phyloP scores from a whole-genome alignment of 106 monocot genomes.

The Acorus gramineus region DNA sequence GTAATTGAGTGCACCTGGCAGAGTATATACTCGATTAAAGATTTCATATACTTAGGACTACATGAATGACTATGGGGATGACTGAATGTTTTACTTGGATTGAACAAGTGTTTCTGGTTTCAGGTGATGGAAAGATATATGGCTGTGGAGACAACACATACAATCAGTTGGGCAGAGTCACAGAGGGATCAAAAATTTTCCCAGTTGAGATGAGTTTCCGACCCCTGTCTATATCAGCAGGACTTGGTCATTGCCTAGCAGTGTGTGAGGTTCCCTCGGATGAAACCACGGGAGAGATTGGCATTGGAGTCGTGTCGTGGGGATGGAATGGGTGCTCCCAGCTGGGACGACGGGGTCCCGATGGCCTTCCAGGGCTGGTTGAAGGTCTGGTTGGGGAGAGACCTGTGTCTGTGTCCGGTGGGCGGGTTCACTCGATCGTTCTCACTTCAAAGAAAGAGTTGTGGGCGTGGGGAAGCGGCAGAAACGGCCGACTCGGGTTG shows the following conservation, averaged over 20 bases:
- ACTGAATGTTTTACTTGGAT: too few species aligned
- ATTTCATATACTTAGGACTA: too few species aligned
- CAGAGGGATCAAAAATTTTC: conserved; percentile 27
- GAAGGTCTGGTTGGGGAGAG: conserved; percentile 35
- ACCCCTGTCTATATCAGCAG: conserved; percentile 51
- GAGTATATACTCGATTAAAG: too few species aligned
- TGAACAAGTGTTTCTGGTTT: neutral
- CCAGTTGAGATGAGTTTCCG: conserved; percentile 26
- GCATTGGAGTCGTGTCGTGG: conserved; percentile 47
- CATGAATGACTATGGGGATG: too few species aligned
- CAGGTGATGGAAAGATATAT: conserved; percentile 52
- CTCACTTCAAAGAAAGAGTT: conserved; percentile 50
- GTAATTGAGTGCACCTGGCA: too few species aligned
- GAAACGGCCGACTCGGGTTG: conserved; percentile 71
- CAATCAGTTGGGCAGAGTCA: conserved; percentile 60
- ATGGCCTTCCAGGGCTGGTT: conserved; percentile 34
- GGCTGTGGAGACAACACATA: conserved; percentile 70
- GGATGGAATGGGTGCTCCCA: conserved; percentile 79
- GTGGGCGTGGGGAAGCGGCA: conserved; percentile 70
- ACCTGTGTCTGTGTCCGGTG: conserved; percentile 39
- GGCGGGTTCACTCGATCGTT: conserved; percentile 68
- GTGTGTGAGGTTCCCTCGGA: conserved; percentile 20
- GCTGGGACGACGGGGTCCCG: conserved; percentile 51
- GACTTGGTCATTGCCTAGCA: conserved; percentile 70
- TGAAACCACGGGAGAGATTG: neutral